Percentiles rank a stretch among this genome's conserved stretches.
Evolutionary conservation across 2,329 filamentous ascomycete species (phyloP).

Genomic region (Xylogone sp.): DNA sequence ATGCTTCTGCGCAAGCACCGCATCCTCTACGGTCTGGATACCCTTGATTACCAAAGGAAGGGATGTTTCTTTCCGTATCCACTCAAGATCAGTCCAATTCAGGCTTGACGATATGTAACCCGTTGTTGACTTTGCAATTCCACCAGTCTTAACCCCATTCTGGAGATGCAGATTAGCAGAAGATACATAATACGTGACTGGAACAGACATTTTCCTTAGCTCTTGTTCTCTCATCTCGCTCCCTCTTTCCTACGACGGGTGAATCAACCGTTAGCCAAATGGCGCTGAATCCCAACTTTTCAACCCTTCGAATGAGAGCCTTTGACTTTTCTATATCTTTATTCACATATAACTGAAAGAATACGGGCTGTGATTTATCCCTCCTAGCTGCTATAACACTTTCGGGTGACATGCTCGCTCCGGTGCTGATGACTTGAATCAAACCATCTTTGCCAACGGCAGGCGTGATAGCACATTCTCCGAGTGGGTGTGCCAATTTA

Average conservation of each 20-base stretch:
- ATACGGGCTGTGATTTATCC: conserved; percentile 29
- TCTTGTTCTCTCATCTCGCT: background rate
- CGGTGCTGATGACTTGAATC: conserved; percentile 39
- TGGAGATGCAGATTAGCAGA: background rate
- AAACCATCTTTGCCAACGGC: conserved; percentile 46
- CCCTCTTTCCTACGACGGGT: background rate
- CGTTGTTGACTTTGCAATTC: conserved; percentile 35
- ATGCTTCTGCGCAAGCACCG: conserved; percentile 52
- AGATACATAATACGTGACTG: background rate
- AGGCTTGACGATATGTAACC: conserved; percentile 31
- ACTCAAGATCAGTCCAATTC: conserved; percentile 49
- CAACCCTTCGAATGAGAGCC: conserved; percentile 33
- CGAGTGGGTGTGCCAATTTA: conserved; percentile 54
- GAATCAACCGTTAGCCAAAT: conserved; percentile 1
- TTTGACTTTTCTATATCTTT: conserved; percentile 45
- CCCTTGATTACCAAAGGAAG: conserved; percentile 12
- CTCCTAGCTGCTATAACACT: conserved; percentile 44
- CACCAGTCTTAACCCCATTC: background rate
- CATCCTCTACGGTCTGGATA: conserved; percentile 54
- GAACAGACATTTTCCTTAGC: background rate
- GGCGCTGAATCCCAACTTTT: background rate
- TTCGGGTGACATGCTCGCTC: background rate
- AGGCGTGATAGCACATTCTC: conserved; percentile 52
- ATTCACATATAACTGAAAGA: conserved; percentile 58
- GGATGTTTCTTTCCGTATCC: conserved; percentile 40